A percentile compares a stretch with the other conserved stretches of the same genome.
Evolutionary conservation across 208 protist species (phyloP).

Genomic region (Leishmania gerbilli): DNA sequence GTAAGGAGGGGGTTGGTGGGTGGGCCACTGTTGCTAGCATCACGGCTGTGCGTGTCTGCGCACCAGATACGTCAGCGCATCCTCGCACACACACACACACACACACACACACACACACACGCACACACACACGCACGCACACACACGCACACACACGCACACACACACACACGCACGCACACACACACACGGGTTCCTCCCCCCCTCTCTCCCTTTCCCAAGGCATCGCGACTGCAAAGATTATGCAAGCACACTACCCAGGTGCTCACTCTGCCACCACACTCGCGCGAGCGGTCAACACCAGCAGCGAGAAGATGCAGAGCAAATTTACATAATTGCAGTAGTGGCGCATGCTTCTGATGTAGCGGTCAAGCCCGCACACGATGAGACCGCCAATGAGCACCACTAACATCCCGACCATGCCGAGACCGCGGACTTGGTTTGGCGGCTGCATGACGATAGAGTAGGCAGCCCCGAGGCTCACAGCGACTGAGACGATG

Average conservation of each 20-base stretch:
- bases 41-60: neutral
- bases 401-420: constrained; percentile 33
- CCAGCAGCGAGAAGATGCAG: constrained; percentile 13
- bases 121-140: neutral
- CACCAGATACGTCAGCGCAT: neutral
- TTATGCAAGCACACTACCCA: neutral
- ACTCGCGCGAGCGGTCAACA: constrained; percentile 23
- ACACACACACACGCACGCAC: neutral
- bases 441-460: constrained; percentile 46
- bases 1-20: neutral
- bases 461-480: constrained; percentile 24
- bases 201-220: neutral
- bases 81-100: neutral
- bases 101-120: neutral
- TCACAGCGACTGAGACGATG: constrained; percentile 30
- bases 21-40: neutral
- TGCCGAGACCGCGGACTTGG: constrained; percentile 49
- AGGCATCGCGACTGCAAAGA: neutral
- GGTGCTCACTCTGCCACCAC: constrained; percentile 16
- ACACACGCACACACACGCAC: neutral
- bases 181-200: neutral
- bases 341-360: constrained; percentile 22
- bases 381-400: constrained; percentile 38
- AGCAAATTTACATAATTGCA: constrained; percentile 30
- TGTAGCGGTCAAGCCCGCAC: constrained; percentile 27